Conservation (phyloP, 495 filamentous ascomycete species). For the Durotheca rogersii region DNA sequence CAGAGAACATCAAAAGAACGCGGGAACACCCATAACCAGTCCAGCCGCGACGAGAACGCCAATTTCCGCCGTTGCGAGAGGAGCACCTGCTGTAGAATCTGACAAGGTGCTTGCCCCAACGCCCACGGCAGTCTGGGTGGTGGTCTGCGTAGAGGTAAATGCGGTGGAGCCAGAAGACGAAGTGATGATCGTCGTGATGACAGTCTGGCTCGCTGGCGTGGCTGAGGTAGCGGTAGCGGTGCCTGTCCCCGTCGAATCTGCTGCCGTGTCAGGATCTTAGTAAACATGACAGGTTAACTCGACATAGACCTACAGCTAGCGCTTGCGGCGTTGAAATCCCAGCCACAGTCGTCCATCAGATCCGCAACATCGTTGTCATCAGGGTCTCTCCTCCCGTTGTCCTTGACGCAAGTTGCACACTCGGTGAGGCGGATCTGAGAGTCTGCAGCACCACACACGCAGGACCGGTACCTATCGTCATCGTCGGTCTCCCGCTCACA, state of each 20-base stretch:
- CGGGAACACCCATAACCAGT: background rate
- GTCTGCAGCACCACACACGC: slow-evolving; percentile 1
- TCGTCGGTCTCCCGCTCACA: slow-evolving; percentile 7
- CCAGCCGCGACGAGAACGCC: background rate
- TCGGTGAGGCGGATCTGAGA: slow-evolving; percentile 7
- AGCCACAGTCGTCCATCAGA: slow-evolving; percentile 15
- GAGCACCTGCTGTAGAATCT: slow-evolving; percentile 6
- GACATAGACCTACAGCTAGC: slow-evolving; percentile 3
- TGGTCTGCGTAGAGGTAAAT: background rate
- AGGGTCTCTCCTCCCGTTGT: slow-evolving; percentile 4
- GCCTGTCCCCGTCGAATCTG: slow-evolving; percentile 5
- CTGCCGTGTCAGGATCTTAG: no score
- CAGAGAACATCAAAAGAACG: background rate
- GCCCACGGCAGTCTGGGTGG: background rate
- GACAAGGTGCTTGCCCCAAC: background rate
- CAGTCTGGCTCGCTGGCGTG: background rate
- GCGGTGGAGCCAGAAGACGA: slow-evolving; percentile 1
- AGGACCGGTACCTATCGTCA: slow-evolving; percentile 7
- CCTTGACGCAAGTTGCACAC: slow-evolving; percentile 17
- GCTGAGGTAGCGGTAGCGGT: slow-evolving; percentile 1
- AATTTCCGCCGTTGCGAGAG: background rate
- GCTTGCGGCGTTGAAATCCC: slow-evolving; percentile 7
- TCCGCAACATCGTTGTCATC: slow-evolving; percentile 18
- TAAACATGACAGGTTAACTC: no score
- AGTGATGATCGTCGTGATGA: background rate